Evolutionary conservation across 257 asterid species (phyloP).

Genomic region (Solanum arcanum): DNA sequence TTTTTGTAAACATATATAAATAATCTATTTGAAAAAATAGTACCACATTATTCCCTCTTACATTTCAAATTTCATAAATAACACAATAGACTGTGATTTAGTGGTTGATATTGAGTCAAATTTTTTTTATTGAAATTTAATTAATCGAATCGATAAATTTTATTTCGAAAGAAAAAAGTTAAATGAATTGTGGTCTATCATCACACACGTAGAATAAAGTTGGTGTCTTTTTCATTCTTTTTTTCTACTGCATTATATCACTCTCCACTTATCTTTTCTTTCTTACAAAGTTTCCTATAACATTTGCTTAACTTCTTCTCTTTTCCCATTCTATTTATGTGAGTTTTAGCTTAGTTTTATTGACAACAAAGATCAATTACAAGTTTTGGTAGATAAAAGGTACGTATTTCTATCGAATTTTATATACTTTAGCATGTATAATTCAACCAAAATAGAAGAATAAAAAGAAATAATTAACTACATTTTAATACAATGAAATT

Average conservation of each 20-base stretch:
- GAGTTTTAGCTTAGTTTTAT: neutral
- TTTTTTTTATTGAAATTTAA: neutral
- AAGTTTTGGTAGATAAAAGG: neutral
- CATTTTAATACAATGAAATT: neutral
- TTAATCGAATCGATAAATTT: neutral
- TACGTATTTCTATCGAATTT: neutral
- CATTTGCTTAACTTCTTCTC: neutral
- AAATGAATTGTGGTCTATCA: neutral
- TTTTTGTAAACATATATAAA: too few relatives aligned
- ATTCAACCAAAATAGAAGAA: neutral
- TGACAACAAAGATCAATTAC: neutral
- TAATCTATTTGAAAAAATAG: neutral
- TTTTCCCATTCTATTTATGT: neutral
- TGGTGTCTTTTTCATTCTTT: neutral
- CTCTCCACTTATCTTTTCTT: neutral
- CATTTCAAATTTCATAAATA: neutral
- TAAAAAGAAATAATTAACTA: neutral
- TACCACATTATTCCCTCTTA: neutral
- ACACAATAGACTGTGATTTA: neutral
- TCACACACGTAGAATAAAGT: neutral
- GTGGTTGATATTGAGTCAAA: neutral
- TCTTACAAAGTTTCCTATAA: neutral
- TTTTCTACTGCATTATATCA: neutral
- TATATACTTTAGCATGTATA: neutral
- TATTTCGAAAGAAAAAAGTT: neutral